A percentile compares a stretch with the other conserved stretches of the same genome.
Conservation (phyloP, 306 rosid genomes). For the Acacia confusa region DNA sequence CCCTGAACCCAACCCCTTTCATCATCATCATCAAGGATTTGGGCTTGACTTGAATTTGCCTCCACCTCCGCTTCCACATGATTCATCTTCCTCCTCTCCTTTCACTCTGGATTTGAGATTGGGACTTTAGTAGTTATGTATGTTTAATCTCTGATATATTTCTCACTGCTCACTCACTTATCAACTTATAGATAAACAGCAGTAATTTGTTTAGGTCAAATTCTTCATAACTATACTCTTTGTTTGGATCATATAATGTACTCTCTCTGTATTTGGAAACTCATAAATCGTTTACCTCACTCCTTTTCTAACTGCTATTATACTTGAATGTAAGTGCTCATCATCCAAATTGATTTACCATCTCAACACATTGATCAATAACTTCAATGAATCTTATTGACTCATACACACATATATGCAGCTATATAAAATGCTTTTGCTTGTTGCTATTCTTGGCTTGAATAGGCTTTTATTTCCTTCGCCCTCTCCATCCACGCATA, state of each 20-base stretch:
- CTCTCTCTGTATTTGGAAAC: background rate
- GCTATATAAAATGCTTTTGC: background rate
- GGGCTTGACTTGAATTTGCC: conserved; percentile 63
- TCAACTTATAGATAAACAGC: background rate
- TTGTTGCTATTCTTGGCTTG: background rate
- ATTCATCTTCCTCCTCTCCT: conserved; percentile 15
- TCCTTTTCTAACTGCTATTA: background rate
- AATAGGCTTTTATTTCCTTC: background rate
- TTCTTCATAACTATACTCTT: background rate
- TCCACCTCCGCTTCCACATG: conserved; percentile 34
- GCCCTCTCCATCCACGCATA: background rate
- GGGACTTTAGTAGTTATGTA: conserved; percentile 36
- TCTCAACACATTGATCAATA: background rate
- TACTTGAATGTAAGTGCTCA: background rate
- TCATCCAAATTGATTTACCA: background rate
- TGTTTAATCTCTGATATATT: background rate
- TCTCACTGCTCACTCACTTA: background rate
- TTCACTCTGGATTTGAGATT: conserved; percentile 73
- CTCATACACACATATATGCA: background rate
- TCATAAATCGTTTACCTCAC: background rate
- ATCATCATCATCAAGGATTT: background rate
- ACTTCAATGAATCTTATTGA: no score
- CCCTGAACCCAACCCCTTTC: no score
- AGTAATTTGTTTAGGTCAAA: background rate
- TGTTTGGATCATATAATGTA: background rate